Base-by-base conservation (phyloP, 164 flowering plant genomes). In the Magnolia sinica region DNA sequence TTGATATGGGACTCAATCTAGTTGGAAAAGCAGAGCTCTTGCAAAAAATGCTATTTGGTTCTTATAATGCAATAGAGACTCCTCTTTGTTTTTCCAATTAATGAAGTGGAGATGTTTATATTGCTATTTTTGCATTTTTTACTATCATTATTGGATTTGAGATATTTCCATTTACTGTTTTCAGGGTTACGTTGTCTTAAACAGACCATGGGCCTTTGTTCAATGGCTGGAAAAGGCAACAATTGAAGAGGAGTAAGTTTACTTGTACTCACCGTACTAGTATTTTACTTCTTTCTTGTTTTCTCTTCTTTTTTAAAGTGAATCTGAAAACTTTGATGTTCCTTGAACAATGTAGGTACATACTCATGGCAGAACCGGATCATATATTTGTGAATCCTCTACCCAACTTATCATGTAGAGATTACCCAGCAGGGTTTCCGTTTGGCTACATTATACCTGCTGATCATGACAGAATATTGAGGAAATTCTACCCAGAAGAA, bases 121-220 rank as follows among this genome's bases (percentile, higher is more conserved):
- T 23, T 65, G 68, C 14, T 65, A 65, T 65, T 65, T 65, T 37
- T 37, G 45, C 24, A 24, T 13, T 23, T 65, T 20, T 23, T 22
- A 22, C 24, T 20, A 24, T 16, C 19, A 22, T 65, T 65, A 65
- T 37, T 37, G 45, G 45, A 65, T 24, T 65, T 65, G 5, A 65
- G 11, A 20, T 65, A 14, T 20, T 24, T 65, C 24, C 18, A 77
- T 19, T 8, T 58, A 73, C 50, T 74, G 27, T 81, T 24, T 84
- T 52, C 87, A 96, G 99, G 99, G 99, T 50, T 96, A 96, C 73
- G 81, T 96, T 79, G 99, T 96, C 76, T 81, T 96, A 67, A 96
- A 94, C 76, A 91, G 99, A 82, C 99, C 99, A 63, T 96, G 98
- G 98, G 99, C 99, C 0, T 96, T 96, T 84, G 97, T 96, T 68